phyloP scores from a whole-genome alignment of 1,284 basidiomycete species.

The Microbotryum scabiosae region DNA sequence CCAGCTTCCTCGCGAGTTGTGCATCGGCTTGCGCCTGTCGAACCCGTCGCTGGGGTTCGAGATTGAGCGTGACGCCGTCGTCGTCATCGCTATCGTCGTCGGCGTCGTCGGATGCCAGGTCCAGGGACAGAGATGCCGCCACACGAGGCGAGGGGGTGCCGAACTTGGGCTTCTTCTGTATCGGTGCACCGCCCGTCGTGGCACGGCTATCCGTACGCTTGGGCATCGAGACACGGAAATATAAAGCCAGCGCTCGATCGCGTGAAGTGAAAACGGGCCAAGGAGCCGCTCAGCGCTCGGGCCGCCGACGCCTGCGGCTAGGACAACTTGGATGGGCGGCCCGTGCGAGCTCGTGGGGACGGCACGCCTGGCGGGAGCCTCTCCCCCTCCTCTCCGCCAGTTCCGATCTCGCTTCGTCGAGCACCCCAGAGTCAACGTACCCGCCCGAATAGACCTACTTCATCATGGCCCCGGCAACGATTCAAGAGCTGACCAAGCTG shows the following conservation, averaged over 20 bases:
- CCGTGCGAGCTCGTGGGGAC: no score
- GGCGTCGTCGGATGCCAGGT: neutral
- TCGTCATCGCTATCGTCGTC: neutral
- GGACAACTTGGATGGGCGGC: no score
- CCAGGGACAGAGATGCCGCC: no score
- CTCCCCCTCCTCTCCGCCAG: neutral
- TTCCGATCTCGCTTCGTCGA: neutral
- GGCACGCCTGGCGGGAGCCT: no score
- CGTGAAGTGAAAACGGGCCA: no score
- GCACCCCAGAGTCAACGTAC: neutral
- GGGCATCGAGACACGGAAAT: neutral
- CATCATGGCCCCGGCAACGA: constrained; percentile 48
- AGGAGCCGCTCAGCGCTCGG: no score
- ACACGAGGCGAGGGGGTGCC: neutral
- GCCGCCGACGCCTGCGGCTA: no score
- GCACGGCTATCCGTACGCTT: no score
- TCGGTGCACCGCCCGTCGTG: no score
- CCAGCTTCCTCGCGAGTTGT: neutral
- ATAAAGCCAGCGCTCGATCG: neutral
- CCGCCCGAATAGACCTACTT: neutral
- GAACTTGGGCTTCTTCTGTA: neutral
- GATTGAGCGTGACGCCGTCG: neutral
- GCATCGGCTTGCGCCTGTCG: neutral
- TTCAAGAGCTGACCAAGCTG: constrained; percentile 53
- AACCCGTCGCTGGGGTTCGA: neutral